Base-by-base conservation (phyloP, 257 asterid genomes). In the Petrea volubilis region DNA sequence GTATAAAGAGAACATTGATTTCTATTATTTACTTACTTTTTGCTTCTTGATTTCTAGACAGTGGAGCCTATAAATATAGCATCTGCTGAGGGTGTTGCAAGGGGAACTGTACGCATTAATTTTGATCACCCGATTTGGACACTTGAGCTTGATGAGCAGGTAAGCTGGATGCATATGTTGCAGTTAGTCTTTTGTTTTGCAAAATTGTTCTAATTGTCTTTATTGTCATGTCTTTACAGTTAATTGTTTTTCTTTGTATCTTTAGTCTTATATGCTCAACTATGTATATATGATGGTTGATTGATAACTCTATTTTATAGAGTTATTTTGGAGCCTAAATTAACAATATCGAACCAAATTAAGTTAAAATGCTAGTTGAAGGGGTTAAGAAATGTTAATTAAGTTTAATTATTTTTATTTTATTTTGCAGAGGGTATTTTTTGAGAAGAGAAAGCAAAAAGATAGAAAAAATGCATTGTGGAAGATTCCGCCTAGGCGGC, bases 121-220 rank as follows among this genome's bases (percentile, higher is more conserved):
- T 91, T 97, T 68, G 97, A 97, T 3, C 82, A 97, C 27, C 91
- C 99, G 69, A 92, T 94, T 73, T 94, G 99, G 99, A 97, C 99
- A 68, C 91, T 94, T 83, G 99, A 97, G 67, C 99, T 97, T 24
- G 96, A 90, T 83, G 91, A 83, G 83, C 97, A 91, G 97, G 99
- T 91, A 59, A 60, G 71, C 44, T 68, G 46, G 50, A 58, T 63
- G 46, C 28, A 36, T 28, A 4, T 12, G 27, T 21, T 41, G 7
- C 65, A 17, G 56, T 36, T 58, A 41, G 43, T 70, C 21, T 50
- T 41, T 41, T 67, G 38, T 76, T 52, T 38, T 52, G 51, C 38
- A 6, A 31, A 44, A 33, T 62, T 3, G 53, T 46, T 25, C 50
- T 43, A 27, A 2, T 49, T 55, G 17, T 46, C 62, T 7, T 10